These are phyloP conservation scores for Paramecium sonneborni DNA, from an alignment of 73 alveolate genomes.

Conservation along the genomic window DNA sequence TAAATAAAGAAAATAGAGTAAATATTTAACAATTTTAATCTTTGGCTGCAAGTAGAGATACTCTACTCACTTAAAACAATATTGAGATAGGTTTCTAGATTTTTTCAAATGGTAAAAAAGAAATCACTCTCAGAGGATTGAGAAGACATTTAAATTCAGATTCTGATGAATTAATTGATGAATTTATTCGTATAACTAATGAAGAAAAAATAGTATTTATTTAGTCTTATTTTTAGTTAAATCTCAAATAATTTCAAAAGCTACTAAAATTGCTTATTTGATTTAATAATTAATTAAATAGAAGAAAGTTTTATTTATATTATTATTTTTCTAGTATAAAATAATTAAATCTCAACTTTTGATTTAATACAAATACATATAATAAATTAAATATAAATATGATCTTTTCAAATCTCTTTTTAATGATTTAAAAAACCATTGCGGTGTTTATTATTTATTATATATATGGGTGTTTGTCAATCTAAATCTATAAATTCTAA, in stretches of 20 bases:
- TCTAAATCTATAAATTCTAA: neutral
- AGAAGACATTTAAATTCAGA: neutral
- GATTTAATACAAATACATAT: neutral
- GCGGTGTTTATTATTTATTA: neutral
- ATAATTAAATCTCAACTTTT: neutral
- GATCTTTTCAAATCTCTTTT: neutral
- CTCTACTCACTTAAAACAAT: neutral
- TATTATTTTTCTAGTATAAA: too few species aligned
- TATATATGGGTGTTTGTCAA: slow-evolving; percentile 16
- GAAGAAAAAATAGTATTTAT: neutral
- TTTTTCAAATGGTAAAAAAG: neutral
- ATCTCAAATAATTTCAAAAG: neutral
- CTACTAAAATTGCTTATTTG: neutral
- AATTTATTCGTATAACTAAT: neutral
- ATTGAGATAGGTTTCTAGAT: neutral
- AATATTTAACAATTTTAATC: neutral
- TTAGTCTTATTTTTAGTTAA: neutral
- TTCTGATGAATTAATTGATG: neutral
- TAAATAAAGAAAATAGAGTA: neutral
- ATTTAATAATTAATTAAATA: neutral
- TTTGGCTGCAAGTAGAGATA: neutral
- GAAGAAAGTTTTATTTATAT: too few species aligned
- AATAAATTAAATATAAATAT: neutral
- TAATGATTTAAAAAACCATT: neutral
- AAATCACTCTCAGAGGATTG: neutral